These are phyloP conservation scores for Omphalotus guepiniiformis DNA, from an alignment of 768 basidiomycete species.

Conservation along the genomic window DNA sequence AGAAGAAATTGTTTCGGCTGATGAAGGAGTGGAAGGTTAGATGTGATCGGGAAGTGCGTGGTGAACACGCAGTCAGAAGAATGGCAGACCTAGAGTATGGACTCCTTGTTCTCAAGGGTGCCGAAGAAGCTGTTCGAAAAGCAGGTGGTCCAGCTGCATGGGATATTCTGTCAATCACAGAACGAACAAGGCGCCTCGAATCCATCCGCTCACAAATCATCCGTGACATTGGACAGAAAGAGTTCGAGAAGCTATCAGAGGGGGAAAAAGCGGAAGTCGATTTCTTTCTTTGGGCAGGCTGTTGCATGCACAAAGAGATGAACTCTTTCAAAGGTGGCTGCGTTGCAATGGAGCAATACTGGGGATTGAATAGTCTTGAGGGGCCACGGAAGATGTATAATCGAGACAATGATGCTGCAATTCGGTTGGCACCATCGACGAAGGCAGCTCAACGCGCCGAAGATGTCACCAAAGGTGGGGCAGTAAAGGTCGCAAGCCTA, in stretches of 20 bases:
- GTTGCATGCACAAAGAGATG: constrained; percentile 27
- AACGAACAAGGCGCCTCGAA: constrained; percentile 7
- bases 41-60: not conserved
- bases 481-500: constrained; percentile 17
- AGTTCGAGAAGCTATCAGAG: constrained; percentile 12
- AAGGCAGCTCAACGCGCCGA: constrained; percentile 11
- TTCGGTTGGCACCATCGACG: not conserved
- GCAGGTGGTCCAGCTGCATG: constrained; percentile 13
- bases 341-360: constrained; percentile 16
- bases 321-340: constrained; percentile 23
- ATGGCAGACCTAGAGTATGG: constrained; percentile 4
- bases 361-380: constrained; percentile 10
- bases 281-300: constrained; percentile 21
- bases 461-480: constrained; percentile 14
- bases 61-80: constrained; percentile 3
- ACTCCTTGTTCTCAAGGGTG: not conserved
- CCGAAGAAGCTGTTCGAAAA: not conserved
- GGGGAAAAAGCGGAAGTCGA: constrained; percentile 10
- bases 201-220: not conserved
- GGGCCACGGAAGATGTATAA: constrained; percentile 21
- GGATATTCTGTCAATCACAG: constrained; percentile 6
- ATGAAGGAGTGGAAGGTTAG: constrained; percentile 2
- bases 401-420: constrained; percentile 22
- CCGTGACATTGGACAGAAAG: constrained; percentile 14
- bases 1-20: constrained; percentile 16